phyloP scores from a whole-genome alignment of 495 filamentous ascomycete species.

The Penicillium cosmopolitanum region DNA sequence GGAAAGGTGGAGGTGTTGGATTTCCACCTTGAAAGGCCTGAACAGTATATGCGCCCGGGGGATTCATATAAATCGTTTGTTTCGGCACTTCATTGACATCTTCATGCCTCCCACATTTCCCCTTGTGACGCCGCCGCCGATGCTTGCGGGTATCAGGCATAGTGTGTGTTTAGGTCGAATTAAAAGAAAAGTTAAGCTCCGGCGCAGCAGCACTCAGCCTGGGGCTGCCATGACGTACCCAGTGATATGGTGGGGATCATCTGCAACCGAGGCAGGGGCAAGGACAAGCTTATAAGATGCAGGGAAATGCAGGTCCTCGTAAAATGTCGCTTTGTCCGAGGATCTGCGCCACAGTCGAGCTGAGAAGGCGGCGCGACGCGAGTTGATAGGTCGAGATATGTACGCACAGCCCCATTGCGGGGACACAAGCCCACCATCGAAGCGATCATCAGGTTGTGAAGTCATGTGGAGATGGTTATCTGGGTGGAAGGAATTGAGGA shows the following conservation, averaged over 20 bases:
- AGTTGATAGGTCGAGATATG: constrained; percentile 5
- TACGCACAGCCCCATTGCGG: constrained; percentile 14
- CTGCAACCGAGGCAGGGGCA: constrained; percentile 1
- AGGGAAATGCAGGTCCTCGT: constrained; percentile 12
- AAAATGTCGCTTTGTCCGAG: constrained; percentile 1
- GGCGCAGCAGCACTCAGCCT: neutral
- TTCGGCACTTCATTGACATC: neutral
- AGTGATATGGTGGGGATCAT: constrained; percentile 1
- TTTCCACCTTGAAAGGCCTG: neutral
- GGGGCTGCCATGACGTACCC: constrained; percentile 5
- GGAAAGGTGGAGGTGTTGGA: neutral
- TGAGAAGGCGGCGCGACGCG: constrained; percentile 1
- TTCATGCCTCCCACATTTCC: neutral
- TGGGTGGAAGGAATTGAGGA: neutral
- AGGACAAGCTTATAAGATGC: constrained; percentile 6
- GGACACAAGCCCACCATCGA: neutral
- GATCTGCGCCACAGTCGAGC: constrained; percentile 9
- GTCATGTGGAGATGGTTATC: neutral
- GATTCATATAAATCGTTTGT: constrained; percentile 1
- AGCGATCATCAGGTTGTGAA: neutral
- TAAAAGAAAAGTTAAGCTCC: neutral
- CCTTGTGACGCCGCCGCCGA: neutral
- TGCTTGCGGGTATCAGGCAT: constrained; percentile 1
- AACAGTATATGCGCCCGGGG: constrained; percentile 1
- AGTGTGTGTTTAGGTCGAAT: neutral